Base-by-base conservation (phyloP, 805 yeast species). In the Pichia cabralensis region DNA sequence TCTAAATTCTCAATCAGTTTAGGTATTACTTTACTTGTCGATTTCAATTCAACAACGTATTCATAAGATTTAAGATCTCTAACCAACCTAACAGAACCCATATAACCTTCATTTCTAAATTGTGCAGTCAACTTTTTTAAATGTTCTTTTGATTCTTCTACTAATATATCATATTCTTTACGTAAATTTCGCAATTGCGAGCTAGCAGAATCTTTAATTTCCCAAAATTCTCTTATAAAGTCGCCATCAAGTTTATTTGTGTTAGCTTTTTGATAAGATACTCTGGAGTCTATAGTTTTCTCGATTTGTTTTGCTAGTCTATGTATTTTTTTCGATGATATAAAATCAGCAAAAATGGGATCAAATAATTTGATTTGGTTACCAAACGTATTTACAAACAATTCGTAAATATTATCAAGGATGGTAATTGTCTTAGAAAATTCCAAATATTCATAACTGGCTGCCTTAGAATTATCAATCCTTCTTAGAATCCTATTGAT, bases 401-500 rank as follows among this genome's bases (percentile, higher is more conserved):
- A 41, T 8, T 36, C n/a, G 14, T 39, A 39, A 3, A 72, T 50
- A 3, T 57, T 54, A 6, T 52, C 52, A 10, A 56, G 27, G 8
- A 43, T 28, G 8, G 39, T 26, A 6, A 57, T 42, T 4, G 58
- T 55, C 19, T 41, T 40, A 4, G 62, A 46, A 2, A 59, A 34
- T 17, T 52, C 55, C 14, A 53, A 28, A 30, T 50, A 51, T 34
- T 59, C 64, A 12, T 40, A 28, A 13, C 48, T 40, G 8, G 53
- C 60, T 2, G 56, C 55, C 18, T 45, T 46, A 2, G 46, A 43
- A 24, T 70, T 73, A 20, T 74, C 72, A 28, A 66, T 61, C 28
- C 76, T 61, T 42, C 80, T 78, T 1, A 85, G 52, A 22, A 76
- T 65, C 35, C 84, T 60, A 10, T 68, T 65, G 17, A 83, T 58